phyloP scores from a whole-genome alignment of 2,329 filamentous ascomycete genomes.

The Clarireedia sp. region DNA sequence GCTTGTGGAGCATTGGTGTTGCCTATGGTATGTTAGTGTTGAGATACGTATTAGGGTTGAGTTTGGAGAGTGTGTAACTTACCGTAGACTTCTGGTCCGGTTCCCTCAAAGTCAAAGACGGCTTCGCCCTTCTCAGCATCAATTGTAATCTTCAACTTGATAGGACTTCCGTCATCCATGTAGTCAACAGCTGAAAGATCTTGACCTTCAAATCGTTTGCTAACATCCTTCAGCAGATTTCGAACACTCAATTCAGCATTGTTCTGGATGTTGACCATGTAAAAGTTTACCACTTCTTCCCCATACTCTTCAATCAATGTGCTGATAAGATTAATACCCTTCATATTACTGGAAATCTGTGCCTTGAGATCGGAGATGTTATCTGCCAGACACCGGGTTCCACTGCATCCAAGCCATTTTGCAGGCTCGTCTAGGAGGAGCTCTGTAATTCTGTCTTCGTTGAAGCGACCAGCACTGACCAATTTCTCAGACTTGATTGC shows the following conservation, averaged over 20 bases:
- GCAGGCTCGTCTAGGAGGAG: constrained; percentile 67
- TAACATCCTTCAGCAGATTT: constrained; percentile 63
- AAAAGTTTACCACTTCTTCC: constrained; percentile 69
- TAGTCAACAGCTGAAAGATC: constrained; percentile 70
- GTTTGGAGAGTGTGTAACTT: constrained; percentile 16
- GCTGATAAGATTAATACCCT: constrained; percentile 71
- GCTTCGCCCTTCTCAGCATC: constrained; percentile 67
- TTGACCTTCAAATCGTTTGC: constrained; percentile 58
- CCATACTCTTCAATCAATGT: constrained; percentile 71
- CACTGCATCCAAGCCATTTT: constrained; percentile 65
- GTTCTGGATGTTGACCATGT: constrained; percentile 75
- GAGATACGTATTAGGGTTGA: neutral
- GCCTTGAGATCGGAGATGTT: constrained; percentile 84
- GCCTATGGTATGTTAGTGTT: constrained; percentile 29
- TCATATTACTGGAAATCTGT: constrained; percentile 79
- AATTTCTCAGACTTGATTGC: constrained; percentile 61
- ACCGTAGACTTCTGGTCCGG: constrained; percentile 71
- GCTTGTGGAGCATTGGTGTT: constrained; percentile 78
- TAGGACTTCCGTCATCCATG: constrained; percentile 82
- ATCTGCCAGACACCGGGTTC: constrained; percentile 70
- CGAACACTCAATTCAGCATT: constrained; percentile 73
- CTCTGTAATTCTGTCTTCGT: constrained; percentile 67
- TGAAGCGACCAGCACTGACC: constrained; percentile 68
- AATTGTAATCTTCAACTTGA: constrained; percentile 67
- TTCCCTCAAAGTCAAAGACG: constrained; percentile 70